Evolutionary conservation across 495 filamentous ascomycete species (phyloP).

Genomic region (Rhizodiscina lignyota): DNA sequence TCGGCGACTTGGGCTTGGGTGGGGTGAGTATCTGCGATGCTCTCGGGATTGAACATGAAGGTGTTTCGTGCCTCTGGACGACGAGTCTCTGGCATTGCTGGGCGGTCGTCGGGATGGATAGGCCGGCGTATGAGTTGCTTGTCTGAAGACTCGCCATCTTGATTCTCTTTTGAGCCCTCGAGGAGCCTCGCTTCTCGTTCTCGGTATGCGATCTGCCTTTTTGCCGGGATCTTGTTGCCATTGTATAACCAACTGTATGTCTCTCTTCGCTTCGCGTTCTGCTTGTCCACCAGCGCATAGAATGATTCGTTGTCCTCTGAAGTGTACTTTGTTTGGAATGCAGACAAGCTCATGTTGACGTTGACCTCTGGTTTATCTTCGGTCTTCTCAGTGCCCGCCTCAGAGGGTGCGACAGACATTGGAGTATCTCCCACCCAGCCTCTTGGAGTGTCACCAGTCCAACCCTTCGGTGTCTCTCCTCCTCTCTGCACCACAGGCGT

Average conservation of each 20-base stretch:
- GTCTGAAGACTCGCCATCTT: slow-evolving; percentile 4
- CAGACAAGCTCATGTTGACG: slow-evolving; percentile 60
- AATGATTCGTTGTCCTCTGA: slow-evolving; percentile 96
- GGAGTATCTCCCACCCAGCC: slow-evolving; percentile 26
- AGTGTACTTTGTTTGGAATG: slow-evolving; percentile 85
- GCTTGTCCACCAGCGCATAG: slow-evolving; percentile 78
- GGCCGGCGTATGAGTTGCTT: slow-evolving; percentile 17
- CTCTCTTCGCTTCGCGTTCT: slow-evolving; percentile 66
- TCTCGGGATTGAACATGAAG: slow-evolving; percentile 74
- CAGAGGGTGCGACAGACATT: neutral
- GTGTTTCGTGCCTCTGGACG: slow-evolving; percentile 57
- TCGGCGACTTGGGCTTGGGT: slow-evolving; percentile 53
- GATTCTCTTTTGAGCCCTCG: slow-evolving; percentile 10
- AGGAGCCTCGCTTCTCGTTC: slow-evolving; percentile 25
- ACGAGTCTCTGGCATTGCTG: slow-evolving; percentile 66
- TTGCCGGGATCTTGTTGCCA: slow-evolving; percentile 74
- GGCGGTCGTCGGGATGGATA: slow-evolving; percentile 44
- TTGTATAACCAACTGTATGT: slow-evolving; percentile 80
- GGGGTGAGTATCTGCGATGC: slow-evolving; percentile 48
- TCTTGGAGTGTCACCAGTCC: slow-evolving; percentile 50
- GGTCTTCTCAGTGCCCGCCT: neutral
- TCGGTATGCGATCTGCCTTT: slow-evolving; percentile 69
- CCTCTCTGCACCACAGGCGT: slow-evolving; percentile 4
- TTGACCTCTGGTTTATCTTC: slow-evolving; percentile 41
- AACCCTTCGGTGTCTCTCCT: slow-evolving; percentile 34